Evolutionary conservation across 371 early-diverging fungal species (phyloP), one percentile per base, ranked within the genome.

Genomic region (Apophysomyces sp.): DNA sequence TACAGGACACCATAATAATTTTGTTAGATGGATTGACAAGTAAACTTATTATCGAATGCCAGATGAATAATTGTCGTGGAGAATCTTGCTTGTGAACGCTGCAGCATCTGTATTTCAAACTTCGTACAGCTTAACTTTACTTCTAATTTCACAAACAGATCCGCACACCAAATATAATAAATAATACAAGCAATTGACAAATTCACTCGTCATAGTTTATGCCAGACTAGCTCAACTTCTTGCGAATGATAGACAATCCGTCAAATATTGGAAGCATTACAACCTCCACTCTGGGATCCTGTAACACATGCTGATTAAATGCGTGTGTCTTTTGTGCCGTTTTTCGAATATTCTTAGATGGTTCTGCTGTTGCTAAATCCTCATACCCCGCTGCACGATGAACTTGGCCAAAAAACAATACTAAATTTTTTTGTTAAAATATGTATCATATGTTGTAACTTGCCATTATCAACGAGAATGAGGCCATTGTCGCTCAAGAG

Each of bases 261-360:
- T 90, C 90, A 68, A 86, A 88, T 9, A 83, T 36, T 1, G 91
- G 92, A 41, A 92, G 62, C 30, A 90, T 55, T 8, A 87, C 71
- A 0, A 78, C 77, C 34, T 87, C 87, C 0, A 82, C 77, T 39
- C 90, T 77, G 15, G 78, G 74, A 41, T 92, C 93, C 2, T 74
- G 59, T n/a, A 57, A 55, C 8, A 92, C 81, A 61, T 89, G 74
- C 60, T 81, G 70, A 65, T 92, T 91, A 60, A 92, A 92, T 0
- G 61, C 65, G 41, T 88, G 79, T 4, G 86, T 53, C 5, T 80
- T 66, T 54, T 65, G 52, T 1, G 84, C 86, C 2, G 61, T 64
- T 28, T 74, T 78, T 29, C 63, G 62, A 12, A 77, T 52, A n/a
- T 68, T 73, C 32, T 72, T 78, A 3, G 62, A 63, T 6, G 60